Base-by-base conservation (phyloP, 768 basidiomycete species). In the Tylopilus sp. region DNA sequence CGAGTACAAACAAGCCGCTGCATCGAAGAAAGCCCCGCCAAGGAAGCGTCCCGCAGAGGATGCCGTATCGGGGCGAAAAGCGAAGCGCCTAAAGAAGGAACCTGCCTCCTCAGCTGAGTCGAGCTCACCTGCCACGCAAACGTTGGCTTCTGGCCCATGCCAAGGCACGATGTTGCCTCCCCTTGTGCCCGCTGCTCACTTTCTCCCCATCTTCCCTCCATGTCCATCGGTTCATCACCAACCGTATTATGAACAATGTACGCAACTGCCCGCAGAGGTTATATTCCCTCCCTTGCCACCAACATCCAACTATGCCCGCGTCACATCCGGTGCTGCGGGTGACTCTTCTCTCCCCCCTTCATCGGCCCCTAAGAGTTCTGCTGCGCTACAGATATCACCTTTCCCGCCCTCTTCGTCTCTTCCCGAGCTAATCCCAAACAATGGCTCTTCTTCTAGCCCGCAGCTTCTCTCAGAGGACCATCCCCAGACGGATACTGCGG, bases 271-370 rank as follows among this genome's bases (percentile, higher is more conserved):
- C 6, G 76, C 83, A 9, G 87, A 87, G 29, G 75, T 87, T 28
- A 81, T 89, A 30, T 89, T 89, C 67, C 88, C 88, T 45, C 85
- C 86, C 1, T 69, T 89, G 4, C 88, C 87, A 16, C 71, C 82
- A 6, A 72, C 75, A 4, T 75, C 76, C 17, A 72, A 71, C 28
- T 74, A 72, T 49, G 76, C 70, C 48, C 71, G 67, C 1, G 50
- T 68, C 5, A 56, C 64, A 19, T 63, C 67, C 24, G 53, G 56
- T 14, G 3, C 41, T 26, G 48, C 45, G 4, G 52, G 38, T 6
- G 12, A 29, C 13, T 53, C 62, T 12, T 59, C 63, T 50, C 59
- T 66, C 4, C 64, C 62, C 10, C 60, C 64, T 34, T 62, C 60
- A 9, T 62, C 68, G 6, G 62, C 57, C 8, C 30, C 45, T 25